Evolutionary conservation across 2,329 filamentous ascomycete genomes (phyloP).

Genomic region (Huntiella abstrusa): DNA sequence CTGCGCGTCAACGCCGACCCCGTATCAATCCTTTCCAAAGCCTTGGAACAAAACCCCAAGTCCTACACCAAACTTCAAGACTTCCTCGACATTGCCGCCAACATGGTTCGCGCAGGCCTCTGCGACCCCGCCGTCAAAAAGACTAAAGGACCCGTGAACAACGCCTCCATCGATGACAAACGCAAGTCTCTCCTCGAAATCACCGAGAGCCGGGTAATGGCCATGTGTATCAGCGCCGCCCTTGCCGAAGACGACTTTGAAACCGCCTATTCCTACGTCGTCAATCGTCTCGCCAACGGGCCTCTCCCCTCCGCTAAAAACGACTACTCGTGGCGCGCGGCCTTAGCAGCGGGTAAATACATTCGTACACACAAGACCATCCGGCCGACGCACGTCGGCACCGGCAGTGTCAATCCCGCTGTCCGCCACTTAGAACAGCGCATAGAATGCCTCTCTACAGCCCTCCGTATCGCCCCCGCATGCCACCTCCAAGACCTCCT

Average conservation of each 20-base stretch:
- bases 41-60: conserved; percentile 56
- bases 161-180: conserved; percentile 12
- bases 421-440: conserved; percentile 62
- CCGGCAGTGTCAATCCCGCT: conserved; percentile 37
- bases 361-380: conserved; percentile 34
- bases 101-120: conserved; percentile 41
- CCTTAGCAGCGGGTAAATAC: conserved; percentile 60
- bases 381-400: conserved; percentile 40
- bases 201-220: conserved; percentile 49
- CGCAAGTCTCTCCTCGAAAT: conserved; percentile 18
- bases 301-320: conserved; percentile 22
- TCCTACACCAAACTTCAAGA: conserved; percentile 60
- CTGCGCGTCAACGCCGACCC: conserved; percentile 63
- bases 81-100: conserved; percentile 47
- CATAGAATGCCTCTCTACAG: conserved; percentile 60
- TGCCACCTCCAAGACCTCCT: conserved; percentile 55
- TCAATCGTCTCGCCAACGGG: conserved; percentile 40
- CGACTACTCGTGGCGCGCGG: conserved; percentile 61
- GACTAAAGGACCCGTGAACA: conserved; percentile 9
- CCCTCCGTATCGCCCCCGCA: conserved; percentile 53
- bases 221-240: conserved; percentile 65
- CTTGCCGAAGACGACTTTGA: conserved; percentile 65
- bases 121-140: conserved; percentile 1
- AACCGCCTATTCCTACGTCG: conserved; percentile 68
- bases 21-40: conserved; percentile 49